Evolutionary conservation across 768 basidiomycete genomes (phyloP), one percentile per base, ranked within the genome.

Genomic region (Serpula lacrymans): DNA sequence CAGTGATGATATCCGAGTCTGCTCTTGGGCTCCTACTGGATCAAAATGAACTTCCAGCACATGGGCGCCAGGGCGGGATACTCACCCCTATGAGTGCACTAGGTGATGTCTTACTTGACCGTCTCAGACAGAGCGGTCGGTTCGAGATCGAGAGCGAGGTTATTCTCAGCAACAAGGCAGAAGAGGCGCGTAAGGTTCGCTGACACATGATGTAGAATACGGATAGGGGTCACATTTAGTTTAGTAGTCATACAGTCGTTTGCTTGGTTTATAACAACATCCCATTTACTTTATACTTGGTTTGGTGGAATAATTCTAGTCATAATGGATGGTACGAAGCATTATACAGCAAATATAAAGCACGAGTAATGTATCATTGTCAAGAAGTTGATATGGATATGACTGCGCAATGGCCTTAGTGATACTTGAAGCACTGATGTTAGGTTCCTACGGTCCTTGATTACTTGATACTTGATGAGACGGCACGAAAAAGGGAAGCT

Each of bases 11-110:
- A n/a, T 67, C 77, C 1, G 90, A 94, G 65, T 77, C 76, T 12
- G 94, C 88, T 1, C 71, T 97, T 11, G 74, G 75, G 13, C 65
- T 94, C 36, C 67, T 83, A 13, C 64, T 87, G 2, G 71, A 78
- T 10, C 53, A 69, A 21, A 65, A 74, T 13, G 69, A 64, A 12
- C 74, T 92, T 2, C 77, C 89, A 0, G 48, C 68, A 1, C 57
- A 82, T 6, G 82, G 75, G 3, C 68, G 65, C 35, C 60, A 69
- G 33, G 93, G 92, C 10, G 93, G 94, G 1, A 63, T 93, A 2
- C 67, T 96, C 35, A 97, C 94, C 2, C 84, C 93, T 0, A 77
- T 84, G 61, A 80, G 78, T 4, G 93, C 88, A 1, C 73, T 95
- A 42, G 93, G 92, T 12, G 79, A 87, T 45, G 76, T 79, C 6